A percentile compares a stretch with the other conserved stretches of the same genome.
These are phyloP conservation scores for Coniosporium apollinis DNA, from an alignment of 495 filamentous ascomycete genomes.

Conservation along the genomic window DNA sequence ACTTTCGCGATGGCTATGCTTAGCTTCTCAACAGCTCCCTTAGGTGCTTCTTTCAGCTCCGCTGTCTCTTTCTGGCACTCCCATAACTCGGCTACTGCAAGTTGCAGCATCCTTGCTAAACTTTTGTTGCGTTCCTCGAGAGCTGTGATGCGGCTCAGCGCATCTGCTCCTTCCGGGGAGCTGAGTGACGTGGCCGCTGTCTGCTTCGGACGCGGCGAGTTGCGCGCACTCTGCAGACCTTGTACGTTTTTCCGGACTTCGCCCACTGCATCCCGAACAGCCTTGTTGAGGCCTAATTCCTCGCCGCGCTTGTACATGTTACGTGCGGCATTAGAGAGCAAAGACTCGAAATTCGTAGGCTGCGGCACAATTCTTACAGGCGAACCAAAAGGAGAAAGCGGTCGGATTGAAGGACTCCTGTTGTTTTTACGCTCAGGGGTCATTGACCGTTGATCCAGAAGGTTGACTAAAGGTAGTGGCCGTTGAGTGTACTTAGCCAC, in stretches of 20 bases:
- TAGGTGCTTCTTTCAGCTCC: constrained; percentile 3
- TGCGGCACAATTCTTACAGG: constrained; percentile 35
- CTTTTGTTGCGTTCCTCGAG: constrained; percentile 55
- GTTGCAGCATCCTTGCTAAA: constrained; percentile 57
- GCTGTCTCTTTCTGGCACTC: constrained; percentile 24
- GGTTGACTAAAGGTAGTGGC: constrained; percentile 20
- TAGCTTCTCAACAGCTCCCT: constrained; percentile 27
- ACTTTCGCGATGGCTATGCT: constrained; percentile 54
- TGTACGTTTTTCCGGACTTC: constrained; percentile 65
- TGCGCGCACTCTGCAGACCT: constrained; percentile 3
- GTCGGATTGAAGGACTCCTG: constrained; percentile 16
- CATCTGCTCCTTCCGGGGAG: neutral
- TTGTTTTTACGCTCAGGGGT: neutral
- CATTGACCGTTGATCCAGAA: constrained; percentile 2
- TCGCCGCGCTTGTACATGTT: constrained; percentile 70
- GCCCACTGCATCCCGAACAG: constrained; percentile 72
- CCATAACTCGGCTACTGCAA: constrained; percentile 52
- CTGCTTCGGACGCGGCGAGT: neutral
- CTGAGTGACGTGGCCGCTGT: neutral
- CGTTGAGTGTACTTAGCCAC: constrained; percentile 64
- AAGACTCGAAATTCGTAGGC: constrained; percentile 43
- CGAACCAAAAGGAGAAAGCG: constrained; percentile 32
- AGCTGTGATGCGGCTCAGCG: constrained; percentile 19
- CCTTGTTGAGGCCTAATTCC: constrained; percentile 75
- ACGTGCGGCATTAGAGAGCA: constrained; percentile 76